Base-by-base conservation (phyloP, 2,329 filamentous ascomycete species). In the Phialophora macrospora region DNA sequence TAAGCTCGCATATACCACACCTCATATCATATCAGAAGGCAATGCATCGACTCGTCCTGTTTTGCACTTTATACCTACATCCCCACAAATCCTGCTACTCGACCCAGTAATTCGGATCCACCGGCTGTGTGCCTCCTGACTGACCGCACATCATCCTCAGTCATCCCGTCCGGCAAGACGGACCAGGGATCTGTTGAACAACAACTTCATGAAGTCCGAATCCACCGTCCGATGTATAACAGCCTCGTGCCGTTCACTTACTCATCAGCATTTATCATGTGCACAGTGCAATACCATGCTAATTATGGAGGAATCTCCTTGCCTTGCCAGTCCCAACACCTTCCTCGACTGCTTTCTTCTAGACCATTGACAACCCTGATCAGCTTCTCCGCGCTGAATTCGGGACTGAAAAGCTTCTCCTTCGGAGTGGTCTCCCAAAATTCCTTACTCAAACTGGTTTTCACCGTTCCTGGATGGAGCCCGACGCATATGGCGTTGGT, bases 391-490 rank as follows among this genome's bases (percentile, higher is more conserved):
- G 86, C 90, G 22, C 89, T 87, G 73, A 84, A 88, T 67, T 88
- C 87, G 0, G 87, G 82, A 65, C 82, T 85, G 71, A 94, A 88
- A 70, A 95, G 78, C 76, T 88, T 87, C 70, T 84, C 81, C 54
- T 81, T 77, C 72, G 81, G 81, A 49, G 90, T 87, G 48, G 82
- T 85, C 0, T 74, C 80, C 91, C 90, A 94, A 74, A 91, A 95
- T 51, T 87, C 87, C 72, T 81, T 83, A 68, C 88, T 92, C 67
- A 96, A 78, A 9, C 84, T 88, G 58, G 91, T 95, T 79, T 84
- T 88, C 56, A 95, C 91, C 0, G 91, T 95, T 2, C 92, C 91
- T 0, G 92, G 92, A 77, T 95, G 92, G 73, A 95, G 83, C 9
- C 84, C 85, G 11, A 96, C 79, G 0, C 87, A 87, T 70, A 92